Base-by-base conservation (phyloP, 805 yeast species). In the Candida krabiensis region DNA sequence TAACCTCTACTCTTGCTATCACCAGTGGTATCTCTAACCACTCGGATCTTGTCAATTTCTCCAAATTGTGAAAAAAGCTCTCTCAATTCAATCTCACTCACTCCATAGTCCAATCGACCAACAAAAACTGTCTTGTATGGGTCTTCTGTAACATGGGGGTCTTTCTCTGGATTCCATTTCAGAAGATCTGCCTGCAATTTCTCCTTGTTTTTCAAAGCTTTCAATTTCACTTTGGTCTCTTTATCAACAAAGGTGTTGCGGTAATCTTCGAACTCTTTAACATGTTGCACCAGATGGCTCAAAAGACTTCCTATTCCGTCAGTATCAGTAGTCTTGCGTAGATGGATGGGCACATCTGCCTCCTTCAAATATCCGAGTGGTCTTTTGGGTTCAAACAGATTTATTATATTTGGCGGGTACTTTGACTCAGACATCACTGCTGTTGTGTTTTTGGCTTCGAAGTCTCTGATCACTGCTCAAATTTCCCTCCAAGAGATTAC, bases 41-140 rank as follows among this genome's bases (percentile, higher is more conserved):
- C 68, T 19, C 86, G 64, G 0, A 76, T 60, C 38, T 58, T 72
- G 33, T 83, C 90, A 19, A 91, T 78, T 5, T 75, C 73, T 0
- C 97, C 98, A 64, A 67, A 88, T 43, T 66, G 69, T 18, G 71
- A 60, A 49, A 88, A 84, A 26, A 66, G 71, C 40, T 73, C 71
- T 26, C 80, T 80, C 21, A 91, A 58, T 33, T 88, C 93, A 9
- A 79, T 58, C 52, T 88, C 96, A 0, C 77, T 75, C 9, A 76
- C 64, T 3, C 65, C 62, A 54, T 83, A 89, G 32, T 77, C 77
- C 30, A 91, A 62, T 37, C 97, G 66, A 0, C 84, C 83, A 5
- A 91, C 72, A 56, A 93, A 88, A 3, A 91, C 69, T 0, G 97
- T 91, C 42, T 70, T 68, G 53, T 73, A 80, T 1, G 96, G 95